phyloP scores from a whole-genome alignment of 2,329 filamentous ascomycete genomes.

The Cercospora sp. region DNA sequence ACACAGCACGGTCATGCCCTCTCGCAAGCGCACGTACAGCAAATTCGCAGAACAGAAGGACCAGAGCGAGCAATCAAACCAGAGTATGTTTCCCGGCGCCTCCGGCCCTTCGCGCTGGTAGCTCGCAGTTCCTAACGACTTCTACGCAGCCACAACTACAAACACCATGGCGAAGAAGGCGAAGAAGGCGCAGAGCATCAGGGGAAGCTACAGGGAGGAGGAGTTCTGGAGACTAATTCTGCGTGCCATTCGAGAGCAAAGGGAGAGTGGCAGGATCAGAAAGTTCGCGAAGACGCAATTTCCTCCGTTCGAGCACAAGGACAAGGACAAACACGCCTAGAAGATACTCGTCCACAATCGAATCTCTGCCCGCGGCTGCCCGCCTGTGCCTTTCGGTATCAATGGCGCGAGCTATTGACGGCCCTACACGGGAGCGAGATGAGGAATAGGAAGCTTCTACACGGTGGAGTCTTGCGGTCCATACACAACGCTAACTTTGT shows the following conservation, averaged over 20 bases:
- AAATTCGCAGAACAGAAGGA: not conserved
- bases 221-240: conserved; percentile 3
- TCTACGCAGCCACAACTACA: not conserved
- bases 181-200: not conserved
- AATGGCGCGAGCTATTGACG: not conserved
- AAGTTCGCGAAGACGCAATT: not conserved
- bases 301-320: conserved; percentile 9
- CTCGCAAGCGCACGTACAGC: not conserved
- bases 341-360: not conserved
- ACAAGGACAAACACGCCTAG: not conserved
- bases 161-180: not conserved
- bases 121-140: not conserved
- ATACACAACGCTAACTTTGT: not conserved
- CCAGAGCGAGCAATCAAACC: not conserved
- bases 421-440: not conserved
- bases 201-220: not conserved
- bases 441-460: not conserved
- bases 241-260: not conserved
- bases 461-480: not conserved
- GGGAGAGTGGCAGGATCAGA: not conserved
- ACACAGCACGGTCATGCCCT: not conserved
- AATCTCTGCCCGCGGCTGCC: not conserved
- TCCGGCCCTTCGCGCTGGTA: not conserved
- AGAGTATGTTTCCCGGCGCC: not conserved
- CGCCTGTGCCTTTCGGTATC: not conserved